Evolutionary conservation across 352 stramenopile species (phyloP).

Genomic region (Porosira glacialis): DNA sequence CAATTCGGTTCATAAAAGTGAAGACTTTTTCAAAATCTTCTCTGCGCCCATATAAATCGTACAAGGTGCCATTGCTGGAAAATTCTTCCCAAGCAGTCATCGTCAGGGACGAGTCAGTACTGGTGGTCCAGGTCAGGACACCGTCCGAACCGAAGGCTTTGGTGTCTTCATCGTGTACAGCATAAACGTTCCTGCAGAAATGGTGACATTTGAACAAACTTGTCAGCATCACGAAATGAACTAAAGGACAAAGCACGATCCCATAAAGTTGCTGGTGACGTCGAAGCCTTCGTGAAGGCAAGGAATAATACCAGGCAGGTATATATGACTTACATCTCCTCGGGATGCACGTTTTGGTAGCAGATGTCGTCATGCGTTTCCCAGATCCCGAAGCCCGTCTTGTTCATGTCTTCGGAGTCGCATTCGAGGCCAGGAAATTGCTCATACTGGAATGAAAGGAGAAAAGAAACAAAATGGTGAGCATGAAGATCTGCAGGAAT

Average conservation of each 20-base stretch:
- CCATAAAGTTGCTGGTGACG: too few species aligned
- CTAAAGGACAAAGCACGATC: too few species aligned
- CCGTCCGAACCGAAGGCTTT: background rate
- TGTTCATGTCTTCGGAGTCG: constrained; percentile 18
- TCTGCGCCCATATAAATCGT: background rate
- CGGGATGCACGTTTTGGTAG: too few species aligned
- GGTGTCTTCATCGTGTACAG: constrained; percentile 5
- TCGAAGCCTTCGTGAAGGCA: too few species aligned
- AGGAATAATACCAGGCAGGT: too few species aligned
- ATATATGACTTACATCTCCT: too few species aligned
- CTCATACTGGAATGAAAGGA: constrained; percentile 24
- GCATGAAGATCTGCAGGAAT: too few species aligned
- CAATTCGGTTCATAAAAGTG: too few species aligned
- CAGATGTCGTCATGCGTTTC: background rate
- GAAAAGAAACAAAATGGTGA: background rate
- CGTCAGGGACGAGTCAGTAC: background rate
- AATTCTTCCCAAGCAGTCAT: background rate
- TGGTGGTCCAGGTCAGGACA: constrained; percentile 1
- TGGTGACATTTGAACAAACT: constrained; percentile 32
- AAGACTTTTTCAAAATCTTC: background rate
- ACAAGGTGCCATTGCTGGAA: background rate
- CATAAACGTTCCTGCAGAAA: constrained; percentile 28
- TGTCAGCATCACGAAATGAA: background rate
- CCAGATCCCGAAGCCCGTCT: constrained; percentile 23
- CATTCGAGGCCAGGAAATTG: constrained; percentile 18